phyloP scores from a whole-genome alignment of 257 asterid species.

The Solanum paucissectum region DNA sequence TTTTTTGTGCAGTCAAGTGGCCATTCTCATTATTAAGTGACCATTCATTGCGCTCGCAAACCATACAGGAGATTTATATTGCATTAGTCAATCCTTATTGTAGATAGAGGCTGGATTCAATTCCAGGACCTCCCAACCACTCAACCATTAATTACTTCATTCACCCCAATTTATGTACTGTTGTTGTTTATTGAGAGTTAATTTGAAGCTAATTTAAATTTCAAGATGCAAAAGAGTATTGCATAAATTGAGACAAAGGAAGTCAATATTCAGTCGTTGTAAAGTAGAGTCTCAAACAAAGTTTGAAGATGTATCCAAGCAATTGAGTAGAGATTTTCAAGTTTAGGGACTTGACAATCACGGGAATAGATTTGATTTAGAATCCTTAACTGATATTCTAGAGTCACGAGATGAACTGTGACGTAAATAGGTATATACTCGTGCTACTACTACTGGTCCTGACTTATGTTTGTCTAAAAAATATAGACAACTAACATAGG shows the following conservation, averaged over 20 bases:
- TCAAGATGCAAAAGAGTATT: neutral
- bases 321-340: neutral
- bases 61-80: neutral
- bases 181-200: neutral
- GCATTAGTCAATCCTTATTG: neutral
- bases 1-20: conserved; percentile 1
- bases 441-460: neutral
- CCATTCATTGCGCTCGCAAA: neutral
- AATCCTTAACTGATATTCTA: neutral
- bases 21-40: neutral
- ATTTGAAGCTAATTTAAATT: neutral
- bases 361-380: neutral
- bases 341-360: neutral
- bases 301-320: neutral
- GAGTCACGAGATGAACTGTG: neutral
- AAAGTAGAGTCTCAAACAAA: neutral
- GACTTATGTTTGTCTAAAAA: neutral
- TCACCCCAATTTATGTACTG: neutral
- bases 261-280: neutral
- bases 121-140: too few species aligned
- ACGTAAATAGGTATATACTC: neutral
- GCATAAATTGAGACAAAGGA: neutral
- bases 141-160: neutral
- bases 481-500: neutral
- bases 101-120: neutral